Conservation (phyloP, 805 yeast genomes). For the Peterozyma toletana region DNA sequence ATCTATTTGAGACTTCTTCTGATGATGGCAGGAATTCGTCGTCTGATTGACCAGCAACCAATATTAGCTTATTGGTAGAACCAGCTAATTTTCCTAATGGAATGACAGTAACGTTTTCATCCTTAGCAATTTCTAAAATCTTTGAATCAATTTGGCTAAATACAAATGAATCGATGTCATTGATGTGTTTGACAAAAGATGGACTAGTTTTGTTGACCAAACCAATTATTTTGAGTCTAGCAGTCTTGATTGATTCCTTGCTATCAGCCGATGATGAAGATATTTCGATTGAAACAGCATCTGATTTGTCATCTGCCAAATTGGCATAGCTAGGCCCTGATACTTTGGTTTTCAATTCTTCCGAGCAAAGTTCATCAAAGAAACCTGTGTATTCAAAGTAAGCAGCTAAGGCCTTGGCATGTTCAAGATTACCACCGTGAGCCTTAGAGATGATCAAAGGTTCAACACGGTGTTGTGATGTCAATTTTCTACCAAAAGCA, state of each 20-base stretch:
- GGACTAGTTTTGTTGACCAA: constrained; percentile 73
- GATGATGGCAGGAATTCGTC: constrained; percentile 71
- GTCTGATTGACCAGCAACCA: constrained; percentile 44
- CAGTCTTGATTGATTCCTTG: constrained; percentile 42
- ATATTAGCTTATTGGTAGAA: constrained; percentile 38
- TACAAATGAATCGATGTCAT: constrained; percentile 64
- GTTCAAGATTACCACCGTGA: constrained; percentile 71
- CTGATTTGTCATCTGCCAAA: constrained; percentile 30
- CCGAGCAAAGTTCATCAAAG: constrained; percentile 36
- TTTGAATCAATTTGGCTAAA: constrained; percentile 33
- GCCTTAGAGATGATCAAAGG: constrained; percentile 81
- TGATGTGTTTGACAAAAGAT: constrained; percentile 43
- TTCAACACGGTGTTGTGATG: constrained; percentile 55
- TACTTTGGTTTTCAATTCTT: constrained; percentile 31
- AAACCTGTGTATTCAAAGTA: constrained; percentile 49
- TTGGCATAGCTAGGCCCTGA: constrained; percentile 37
- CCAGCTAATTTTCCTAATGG: constrained; percentile 46
- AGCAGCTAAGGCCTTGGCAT: constrained; percentile 70
- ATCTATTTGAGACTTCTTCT: constrained; percentile 47
- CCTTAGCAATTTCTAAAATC: constrained; percentile 33
- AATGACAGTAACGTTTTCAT: constrained; percentile 46
- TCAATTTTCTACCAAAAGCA: constrained; percentile 48
- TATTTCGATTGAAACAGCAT: constrained; percentile 54
- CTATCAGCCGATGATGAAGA: constrained; percentile 39
- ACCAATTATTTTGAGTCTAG: constrained; percentile 67